Evolutionary conservation across 441 rosid species (phyloP).

Genomic region (Arabidopsis hybrid): DNA sequence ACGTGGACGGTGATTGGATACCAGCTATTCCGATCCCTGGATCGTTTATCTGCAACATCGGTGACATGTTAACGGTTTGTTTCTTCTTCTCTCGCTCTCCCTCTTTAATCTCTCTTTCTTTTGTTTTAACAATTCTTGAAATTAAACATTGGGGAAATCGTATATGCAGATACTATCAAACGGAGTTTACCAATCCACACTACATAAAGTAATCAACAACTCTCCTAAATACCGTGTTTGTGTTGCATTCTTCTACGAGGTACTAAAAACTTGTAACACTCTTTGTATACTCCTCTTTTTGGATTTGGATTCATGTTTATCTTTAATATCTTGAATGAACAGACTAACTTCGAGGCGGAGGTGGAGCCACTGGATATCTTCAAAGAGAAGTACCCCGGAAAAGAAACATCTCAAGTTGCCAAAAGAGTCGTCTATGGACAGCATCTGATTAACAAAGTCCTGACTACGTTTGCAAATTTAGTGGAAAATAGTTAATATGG

Average conservation of each 20-base stretch:
- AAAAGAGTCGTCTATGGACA: constrained; percentile 66
- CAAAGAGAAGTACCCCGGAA: constrained; percentile 43
- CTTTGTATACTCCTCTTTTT: not conserved
- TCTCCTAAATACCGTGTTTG: constrained; percentile 61
- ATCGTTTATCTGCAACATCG: constrained; percentile 1
- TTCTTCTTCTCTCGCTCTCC: not conserved
- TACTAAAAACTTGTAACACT: constrained; percentile 15
- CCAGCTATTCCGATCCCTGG: not conserved
- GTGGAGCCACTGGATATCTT: constrained; percentile 78
- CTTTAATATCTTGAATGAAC: constrained; percentile 14
- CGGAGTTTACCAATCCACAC: constrained; percentile 63
- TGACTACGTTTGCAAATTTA: constrained; percentile 54
- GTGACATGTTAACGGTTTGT: constrained; percentile 1
- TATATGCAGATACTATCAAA: not conserved
- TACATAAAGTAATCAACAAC: constrained; percentile 59
- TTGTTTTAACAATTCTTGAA: not conserved
- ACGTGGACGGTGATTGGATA: constrained; percentile 2
- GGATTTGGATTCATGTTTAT: not conserved
- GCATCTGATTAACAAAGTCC: constrained; percentile 60
- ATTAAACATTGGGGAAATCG: not conserved
- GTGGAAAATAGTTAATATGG: not conserved
- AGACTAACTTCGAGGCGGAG: constrained; percentile 68
- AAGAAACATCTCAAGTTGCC: constrained; percentile 48
- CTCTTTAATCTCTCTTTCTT: not conserved
- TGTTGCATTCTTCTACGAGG: constrained; percentile 78